Base-by-base conservation (phyloP, 2,329 filamentous ascomycete species). In the Diaporthe eres region DNA sequence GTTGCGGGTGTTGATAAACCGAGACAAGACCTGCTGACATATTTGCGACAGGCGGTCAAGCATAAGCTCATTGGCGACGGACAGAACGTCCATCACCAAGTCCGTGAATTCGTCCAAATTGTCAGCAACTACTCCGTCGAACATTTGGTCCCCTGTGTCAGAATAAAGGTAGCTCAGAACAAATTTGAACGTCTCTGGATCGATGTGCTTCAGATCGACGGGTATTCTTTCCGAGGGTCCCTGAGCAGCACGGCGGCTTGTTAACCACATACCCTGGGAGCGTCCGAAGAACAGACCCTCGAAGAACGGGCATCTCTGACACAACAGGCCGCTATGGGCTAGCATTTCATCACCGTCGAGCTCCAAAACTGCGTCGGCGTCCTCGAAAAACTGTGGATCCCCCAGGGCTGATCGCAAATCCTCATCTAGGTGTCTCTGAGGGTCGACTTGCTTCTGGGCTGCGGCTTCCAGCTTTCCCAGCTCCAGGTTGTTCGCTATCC, bases 31-130 rank as follows among this genome's bases (percentile, higher is more conserved):
- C 75, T 91, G 92, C 82, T 99, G 97, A 82, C 97, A 98, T 39
- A 97, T 92, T 82, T 98, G 94, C 7, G 95, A 95, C 7, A 99
- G 86, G 9, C 96, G 90, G 82, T 98, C 95, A 63, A 99, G 89
- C 96, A 99, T 98, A 75, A 99, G 86, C 83, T 99, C 96, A 81
- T 99, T 97, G 17, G 96, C 95, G 71, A 95, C 93, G 74, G 92
- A 92, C 90, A 98, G 93, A 60, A 98, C 94, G 79, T 98, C 95
- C 85, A 98, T 90, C 12, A 98, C 89, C n/a, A 97, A 87, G 79
- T 98, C 95, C 6, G 96, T 91, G 77, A 98, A 95, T 61, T 95
- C 93, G 78, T 98, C 95, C 8, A 98, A 85, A 76, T 93, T 92
- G 22, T 90, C 86, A 49, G 91, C 90, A 22, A 93, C 90, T 7